Base-by-base conservation (phyloP, 768 basidiomycete species). In the Mycena galopus region DNA sequence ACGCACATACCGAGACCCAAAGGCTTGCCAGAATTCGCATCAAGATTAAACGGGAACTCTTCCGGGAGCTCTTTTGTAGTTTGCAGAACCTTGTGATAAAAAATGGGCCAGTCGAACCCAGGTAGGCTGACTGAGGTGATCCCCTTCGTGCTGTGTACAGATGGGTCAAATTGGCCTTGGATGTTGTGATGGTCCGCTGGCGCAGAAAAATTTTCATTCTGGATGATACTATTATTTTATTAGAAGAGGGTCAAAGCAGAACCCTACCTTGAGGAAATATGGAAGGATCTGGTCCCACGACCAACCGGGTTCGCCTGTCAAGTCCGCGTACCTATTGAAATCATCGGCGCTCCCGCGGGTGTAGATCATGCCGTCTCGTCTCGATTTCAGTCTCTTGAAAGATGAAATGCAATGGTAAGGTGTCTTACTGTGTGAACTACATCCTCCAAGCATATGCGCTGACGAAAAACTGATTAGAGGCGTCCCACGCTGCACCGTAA, bases 131-230 rank as follows among this genome's bases (percentile, higher is more conserved):
- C 79, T 8, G 76, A 66, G 27, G 79, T 75, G 17, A 77, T 75
- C 4, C 86, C 86, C 4, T 72, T 74, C 27, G 75, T 78, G 39
- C 83, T 82, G 74, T 87, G 86, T 19, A 82, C 68, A 9, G 80
- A 73, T 1, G 86, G 85, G 42, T 81, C 75, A 55, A 79, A 83
- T 77, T 86, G 77, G 10, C 81, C 82, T 7, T 29, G 37, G 5
- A 66, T 68, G 12, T 81, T 75, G 75, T 85, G 75, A 67, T 84
- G 84, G 30, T 86, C 84, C n/a, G 79, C 80, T 0, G 86, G 84
- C 17, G 79, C 70, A 3, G 81, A 78, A 27, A 81, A 78, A 60
- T 80, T 80, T 74, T 86, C 85, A 73, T 82, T 81, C 84, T 85
- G 51, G 23, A 27, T 17, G 10, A 33, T 16, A 32, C n/a, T n/a